Base-by-base conservation (phyloP, 106 monocot genomes). In the Acorus gramineus region DNA sequence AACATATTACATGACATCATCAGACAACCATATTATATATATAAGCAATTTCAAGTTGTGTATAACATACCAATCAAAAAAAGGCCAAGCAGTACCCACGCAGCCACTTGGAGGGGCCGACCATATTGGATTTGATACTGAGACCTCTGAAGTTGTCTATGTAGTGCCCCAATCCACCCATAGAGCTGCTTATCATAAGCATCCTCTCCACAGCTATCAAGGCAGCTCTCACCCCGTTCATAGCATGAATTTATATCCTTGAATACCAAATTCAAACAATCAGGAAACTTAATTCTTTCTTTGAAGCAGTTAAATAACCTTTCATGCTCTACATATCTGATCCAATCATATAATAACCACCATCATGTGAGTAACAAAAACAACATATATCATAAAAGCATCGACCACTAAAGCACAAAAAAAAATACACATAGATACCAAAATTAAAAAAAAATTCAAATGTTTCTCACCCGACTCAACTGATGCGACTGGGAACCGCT, bases 91-190 rank as follows among this genome's bases (percentile, higher is more conserved):
- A 79, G 7, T 42, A 66, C 55, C 69, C 71, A 86, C 5, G 83
- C 14, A 52, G 78, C 68, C 56, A 82, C 56, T 78, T 86, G 90
- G 61, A 90, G 47, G 66, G 84, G 86, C 8, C 84, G 77, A 49
- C 78, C 79, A 80, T 90, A 90, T 53, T 84, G 86, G 50, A 94
- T 82, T 47, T 90, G 84, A 66, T 94, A 94, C 47, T 94, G 94
- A 53, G 94, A 94, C 75, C 89, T 89, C 59, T 90, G 89, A 42
- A 86, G 74, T 52, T 84, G 89, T 74, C 94, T 81, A 53, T 86
- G 90, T 62, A 94, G 65, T 62, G 79, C 77, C 46, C 90, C 94
- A 75, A 90, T 28, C 84, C 93, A 93, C 2, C 93, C 84, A 82
- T 86, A 79, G 43, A 89, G 63, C 64, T 84, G 75, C 74, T 93